These are phyloP conservation scores for Porpolomopsis calyptriformis DNA, from an alignment of 768 basidiomycete species.

Conservation along the genomic window DNA sequence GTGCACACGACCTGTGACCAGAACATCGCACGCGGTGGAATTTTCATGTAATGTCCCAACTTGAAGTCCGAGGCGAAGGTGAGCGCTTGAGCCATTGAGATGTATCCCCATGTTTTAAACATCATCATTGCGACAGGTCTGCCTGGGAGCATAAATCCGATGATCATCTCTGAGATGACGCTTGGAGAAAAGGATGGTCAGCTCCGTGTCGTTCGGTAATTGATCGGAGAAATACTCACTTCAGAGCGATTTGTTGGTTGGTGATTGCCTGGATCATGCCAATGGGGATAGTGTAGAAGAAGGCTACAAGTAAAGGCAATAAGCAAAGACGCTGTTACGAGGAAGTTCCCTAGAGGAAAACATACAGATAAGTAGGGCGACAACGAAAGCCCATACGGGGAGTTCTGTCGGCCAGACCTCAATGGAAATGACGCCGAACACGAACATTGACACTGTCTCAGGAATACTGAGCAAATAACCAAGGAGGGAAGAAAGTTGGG, in stretches of 20 bases:
- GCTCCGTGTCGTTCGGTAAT: constrained; percentile 40
- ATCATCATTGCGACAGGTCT: constrained; percentile 75
- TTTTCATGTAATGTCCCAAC: constrained; percentile 69
- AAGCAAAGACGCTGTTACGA: too few species aligned
- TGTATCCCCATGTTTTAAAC: constrained; percentile 75
- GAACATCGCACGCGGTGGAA: constrained; percentile 42
- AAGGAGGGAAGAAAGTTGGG: neutral
- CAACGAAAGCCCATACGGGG: constrained; percentile 36
- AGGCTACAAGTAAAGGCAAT: too few species aligned
- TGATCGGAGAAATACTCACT: constrained; percentile 47
- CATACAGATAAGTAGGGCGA: constrained; percentile 56
- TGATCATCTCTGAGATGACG: constrained; percentile 72
- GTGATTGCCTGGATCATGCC: constrained; percentile 72
- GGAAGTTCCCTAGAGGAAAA: too few species aligned
- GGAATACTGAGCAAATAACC: constrained; percentile 2
- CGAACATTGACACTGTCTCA: constrained; percentile 48
- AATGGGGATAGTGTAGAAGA: neutral
- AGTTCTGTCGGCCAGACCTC: constrained; percentile 56
- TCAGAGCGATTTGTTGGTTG: constrained; percentile 24
- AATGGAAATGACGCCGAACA: constrained; percentile 55
- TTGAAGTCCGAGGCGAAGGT: constrained; percentile 69
- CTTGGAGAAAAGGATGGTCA: constrained; percentile 17
- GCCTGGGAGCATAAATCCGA: constrained; percentile 74
- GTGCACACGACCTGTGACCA: constrained; percentile 39
- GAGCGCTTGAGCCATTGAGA: constrained; percentile 47